Percentiles rank a stretch among this genome's conserved stretches.
Conservation (phyloP, 495 filamentous ascomycete species). For the Penicillium herquei region DNA sequence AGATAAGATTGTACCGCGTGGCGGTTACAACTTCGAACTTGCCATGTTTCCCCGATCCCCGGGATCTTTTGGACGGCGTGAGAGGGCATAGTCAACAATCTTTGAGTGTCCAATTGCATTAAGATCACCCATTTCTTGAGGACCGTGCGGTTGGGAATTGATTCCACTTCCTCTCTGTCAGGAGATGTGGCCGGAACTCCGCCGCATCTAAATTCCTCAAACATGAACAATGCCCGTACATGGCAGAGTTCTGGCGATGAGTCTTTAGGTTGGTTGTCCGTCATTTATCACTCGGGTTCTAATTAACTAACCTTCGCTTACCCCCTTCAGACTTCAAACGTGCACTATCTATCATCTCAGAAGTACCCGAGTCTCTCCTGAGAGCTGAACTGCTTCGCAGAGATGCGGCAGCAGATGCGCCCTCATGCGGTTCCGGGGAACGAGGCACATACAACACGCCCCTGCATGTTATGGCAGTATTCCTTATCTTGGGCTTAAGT, state of each 20-base stretch:
- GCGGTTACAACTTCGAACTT: slow-evolving; percentile 4
- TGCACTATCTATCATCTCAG: slow-evolving; percentile 21
- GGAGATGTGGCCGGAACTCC: slow-evolving; percentile 13
- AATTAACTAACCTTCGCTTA: too few species aligned
- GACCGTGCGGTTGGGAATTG: neutral
- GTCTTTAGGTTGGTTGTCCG: slow-evolving; percentile 13
- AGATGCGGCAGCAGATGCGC: slow-evolving; percentile 20
- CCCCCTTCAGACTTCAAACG: slow-evolving; percentile 19
- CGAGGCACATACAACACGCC: slow-evolving; percentile 62
- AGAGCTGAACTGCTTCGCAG: slow-evolving; percentile 35
- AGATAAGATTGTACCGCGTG: slow-evolving; percentile 29
- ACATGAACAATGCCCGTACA: slow-evolving; percentile 23
- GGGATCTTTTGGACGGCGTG: slow-evolving; percentile 10
- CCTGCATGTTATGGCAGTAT: slow-evolving; percentile 72
- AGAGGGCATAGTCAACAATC: neutral
- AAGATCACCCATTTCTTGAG: neutral
- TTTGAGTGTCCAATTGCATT: neutral
- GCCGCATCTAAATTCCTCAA: slow-evolving; percentile 9
- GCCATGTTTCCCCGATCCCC: neutral
- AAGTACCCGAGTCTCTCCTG: slow-evolving; percentile 30
- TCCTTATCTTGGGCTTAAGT: slow-evolving; percentile 71
- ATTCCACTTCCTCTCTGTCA: slow-evolving; percentile 1
- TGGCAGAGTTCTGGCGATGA: slow-evolving; percentile 17
- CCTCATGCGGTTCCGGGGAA: slow-evolving; percentile 61
- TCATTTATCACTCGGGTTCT: neutral